A percentile compares a stretch with the other conserved stretches of the same genome.
phyloP scores from a whole-genome alignment of 2,329 filamentous ascomycete species.

The Hypoxylon sp. region DNA sequence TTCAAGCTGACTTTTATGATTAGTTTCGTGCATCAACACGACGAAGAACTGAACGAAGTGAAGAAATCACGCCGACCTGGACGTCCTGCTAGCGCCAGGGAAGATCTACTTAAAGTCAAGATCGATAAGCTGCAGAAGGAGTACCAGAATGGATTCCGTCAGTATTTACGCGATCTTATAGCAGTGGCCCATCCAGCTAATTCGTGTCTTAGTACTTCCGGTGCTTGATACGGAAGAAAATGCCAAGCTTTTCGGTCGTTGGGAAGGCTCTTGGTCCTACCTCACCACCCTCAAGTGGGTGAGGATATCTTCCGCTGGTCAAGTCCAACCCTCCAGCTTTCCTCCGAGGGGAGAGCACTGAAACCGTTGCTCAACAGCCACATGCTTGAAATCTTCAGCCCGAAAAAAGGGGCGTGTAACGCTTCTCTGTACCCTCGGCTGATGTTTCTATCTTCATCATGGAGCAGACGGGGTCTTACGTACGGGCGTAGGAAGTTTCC shows the following conservation, averaged over 20 bases:
- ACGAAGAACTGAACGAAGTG: conserved; percentile 76
- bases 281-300: conserved; percentile 83
- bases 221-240: conserved; percentile 79
- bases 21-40: conserved; percentile 77
- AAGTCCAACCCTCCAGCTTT: conserved; percentile 78
- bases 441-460: conserved; percentile 51
- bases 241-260: conserved; percentile 75
- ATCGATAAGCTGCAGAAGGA: conserved; percentile 82
- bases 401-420: conserved; percentile 34
- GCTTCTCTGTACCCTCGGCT: conserved; percentile 45
- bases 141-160: conserved; percentile 85
- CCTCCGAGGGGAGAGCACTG: conserved; percentile 73
- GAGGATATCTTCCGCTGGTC: conserved; percentile 76
- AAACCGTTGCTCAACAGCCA: conserved; percentile 30
- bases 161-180: conserved; percentile 51
- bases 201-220: conserved; percentile 71
- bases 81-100: conserved; percentile 80
- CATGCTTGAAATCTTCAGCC: conserved; percentile 24
- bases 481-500: conserved; percentile 49
- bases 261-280: conserved; percentile 88
- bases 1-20: conserved; percentile 47
- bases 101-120: conserved; percentile 82
- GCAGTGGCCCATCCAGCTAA: conserved; percentile 36
- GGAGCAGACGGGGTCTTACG: conserved; percentile 47
- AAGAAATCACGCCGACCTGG: conserved; percentile 82